Evolutionary conservation across 257 asterid genomes (phyloP), one percentile per base, ranked within the genome.

Genomic region (Nicotiana benthamiana): DNA sequence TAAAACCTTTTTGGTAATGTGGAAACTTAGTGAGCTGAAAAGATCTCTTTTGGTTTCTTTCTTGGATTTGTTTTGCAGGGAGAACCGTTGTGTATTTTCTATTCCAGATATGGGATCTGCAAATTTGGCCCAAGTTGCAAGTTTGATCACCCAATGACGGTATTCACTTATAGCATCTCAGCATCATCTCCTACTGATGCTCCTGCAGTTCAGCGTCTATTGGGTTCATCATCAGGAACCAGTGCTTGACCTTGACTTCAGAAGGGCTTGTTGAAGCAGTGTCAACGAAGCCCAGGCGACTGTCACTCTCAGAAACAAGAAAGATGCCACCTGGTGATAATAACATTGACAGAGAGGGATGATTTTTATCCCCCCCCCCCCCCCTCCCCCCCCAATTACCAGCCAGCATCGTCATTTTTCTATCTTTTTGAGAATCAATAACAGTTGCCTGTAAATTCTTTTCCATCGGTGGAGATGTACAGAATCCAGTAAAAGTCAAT

Each of bases 121-220:
- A 96, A 96, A 84, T 96, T 94, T 87, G 99, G 98, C 70, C 97
- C 97, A 82, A 92, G 97, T 89, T 96, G 99, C 97, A 96, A 94
- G 87, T 96, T 90, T 88, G 97, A 96, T 90, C 99, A 94, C 86
- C 98, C 99, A 13, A 94, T 94, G 98, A 88, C 90, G 77, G 97
- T 89, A 79, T 87, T 89, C 81, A 84, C 93, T 15, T 90, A 91
- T 87, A 87, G 88, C 78, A 81, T 90, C 0, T 89, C 94, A 43
- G 87, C 93, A 75, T 80, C 93, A 83, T 82, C 97, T 51, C 77
- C 99, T 83, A 54, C 90, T 67, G 97, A 92, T 56, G 86, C 87
- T 52, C 86, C 92, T 68, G 86, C 89, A 77, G 89, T 87, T 85
- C 90, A 88, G 84, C 90, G 87, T 60, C 86, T 87, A 80, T 85